Conservation (phyloP, 768 basidiomycete genomes). For the Xerocomellus amylosporus region DNA sequence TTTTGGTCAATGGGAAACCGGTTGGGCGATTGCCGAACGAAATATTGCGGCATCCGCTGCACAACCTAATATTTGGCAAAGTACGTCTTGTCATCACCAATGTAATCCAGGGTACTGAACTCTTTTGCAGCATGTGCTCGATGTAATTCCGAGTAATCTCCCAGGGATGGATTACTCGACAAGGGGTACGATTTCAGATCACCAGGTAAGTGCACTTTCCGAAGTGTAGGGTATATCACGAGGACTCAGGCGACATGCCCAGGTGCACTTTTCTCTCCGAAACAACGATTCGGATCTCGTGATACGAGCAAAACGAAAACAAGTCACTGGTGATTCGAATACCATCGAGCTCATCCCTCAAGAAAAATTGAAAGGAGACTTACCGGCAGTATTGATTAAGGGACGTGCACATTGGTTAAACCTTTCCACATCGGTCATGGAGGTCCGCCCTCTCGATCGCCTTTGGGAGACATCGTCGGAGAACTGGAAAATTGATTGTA, state of each 20-base stretch:
- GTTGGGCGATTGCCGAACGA: constrained; percentile 22
- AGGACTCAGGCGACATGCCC: background rate
- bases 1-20: constrained; percentile 28
- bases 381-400: constrained; percentile 24
- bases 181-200: constrained; percentile 7
- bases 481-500: constrained; percentile 26
- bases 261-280: constrained; percentile 27
- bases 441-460: constrained; percentile 26
- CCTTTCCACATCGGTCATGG: constrained; percentile 19
- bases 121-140: constrained; percentile 15
- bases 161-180: constrained; percentile 28
- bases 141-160: constrained; percentile 23
- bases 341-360: constrained; percentile 27
- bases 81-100: constrained; percentile 2
- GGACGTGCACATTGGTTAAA: constrained; percentile 33
- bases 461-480: constrained; percentile 25
- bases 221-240: background rate
- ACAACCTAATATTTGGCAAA: constrained; percentile 19
- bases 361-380: constrained; percentile 20
- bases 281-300: constrained; percentile 7
- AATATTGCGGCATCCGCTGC: constrained; percentile 21
- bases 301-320: constrained; percentile 13
- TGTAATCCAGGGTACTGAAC: background rate
- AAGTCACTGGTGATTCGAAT: background rate
- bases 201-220: constrained; percentile 16